A percentile compares a stretch with the other conserved stretches of the same genome.
These are phyloP conservation scores for thale cress (Arabidopsis thaliana) DNA, from an alignment of 345 rosid species.

Conservation along the genomic window TAIR10.1 NC_003071.7:16947501-16948000, in stretches of 20 bases:
- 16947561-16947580: not conserved
- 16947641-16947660: slow-evolving; percentile 72
- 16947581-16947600: not conserved
- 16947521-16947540: slow-evolving; percentile 18
- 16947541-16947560: not conserved
- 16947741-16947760: not conserved
- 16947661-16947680: slow-evolving; percentile 78
- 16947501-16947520: slow-evolving; percentile 69
- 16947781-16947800: slow-evolving; percentile 20
- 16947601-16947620: slow-evolving; percentile 72
- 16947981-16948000: slow-evolving; percentile 61
- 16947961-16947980: not conserved
- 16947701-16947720: slow-evolving; percentile 36
- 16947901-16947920: slow-evolving; percentile 54
- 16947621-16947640: slow-evolving; percentile 59
- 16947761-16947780: not conserved
- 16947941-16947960: slow-evolving; percentile 6
- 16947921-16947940: not conserved
- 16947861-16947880: slow-evolving; percentile 67
- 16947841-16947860: slow-evolving; percentile 67
- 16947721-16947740: slow-evolving; percentile 17
- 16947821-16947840: slow-evolving; percentile 83
- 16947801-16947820: slow-evolving; percentile 91
- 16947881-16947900: slow-evolving; percentile 85
- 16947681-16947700: slow-evolving; percentile 84